phyloP scores from a whole-genome alignment of 441 rosid species.

The Aleurites moluccanus region DNA sequence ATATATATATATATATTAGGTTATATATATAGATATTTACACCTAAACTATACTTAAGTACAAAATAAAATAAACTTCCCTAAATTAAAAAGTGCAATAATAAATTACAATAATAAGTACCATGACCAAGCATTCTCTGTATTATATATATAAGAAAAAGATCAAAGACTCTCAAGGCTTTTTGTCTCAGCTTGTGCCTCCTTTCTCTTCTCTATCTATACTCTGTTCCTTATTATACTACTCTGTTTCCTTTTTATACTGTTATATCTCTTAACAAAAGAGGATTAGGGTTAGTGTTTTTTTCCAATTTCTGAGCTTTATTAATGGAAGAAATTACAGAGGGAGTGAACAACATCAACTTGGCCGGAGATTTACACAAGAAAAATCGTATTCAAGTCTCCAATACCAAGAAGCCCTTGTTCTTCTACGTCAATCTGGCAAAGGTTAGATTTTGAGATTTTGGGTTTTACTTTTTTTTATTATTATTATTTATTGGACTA shows the following conservation, averaged over 20 bases:
- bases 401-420: constrained; percentile 88
- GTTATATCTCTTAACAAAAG: not conserved
- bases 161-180: not conserved
- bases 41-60: too few species aligned
- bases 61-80: too few species aligned
- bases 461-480: not conserved
- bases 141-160: too few species aligned
- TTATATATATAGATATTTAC: too few species aligned
- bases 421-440: constrained; percentile 94
- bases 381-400: constrained; percentile 94
- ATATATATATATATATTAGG: too few species aligned
- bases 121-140: not conserved
- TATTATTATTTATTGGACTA: too few species aligned
- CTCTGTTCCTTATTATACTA: too few species aligned
- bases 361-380: constrained; percentile 44
- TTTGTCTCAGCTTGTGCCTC: not conserved
- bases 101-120: too few species aligned
- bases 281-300: not conserved
- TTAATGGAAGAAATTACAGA: constrained; percentile 78
- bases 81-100: too few species aligned
- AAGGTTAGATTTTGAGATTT: constrained; percentile 42
- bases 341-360: constrained; percentile 59
- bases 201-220: not conserved
- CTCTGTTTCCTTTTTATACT: not conserved
- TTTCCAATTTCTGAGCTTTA: not conserved